phyloP scores from a whole-genome alignment of 1,284 basidiomycete genomes.

The Omphalotus olearius region DNA sequence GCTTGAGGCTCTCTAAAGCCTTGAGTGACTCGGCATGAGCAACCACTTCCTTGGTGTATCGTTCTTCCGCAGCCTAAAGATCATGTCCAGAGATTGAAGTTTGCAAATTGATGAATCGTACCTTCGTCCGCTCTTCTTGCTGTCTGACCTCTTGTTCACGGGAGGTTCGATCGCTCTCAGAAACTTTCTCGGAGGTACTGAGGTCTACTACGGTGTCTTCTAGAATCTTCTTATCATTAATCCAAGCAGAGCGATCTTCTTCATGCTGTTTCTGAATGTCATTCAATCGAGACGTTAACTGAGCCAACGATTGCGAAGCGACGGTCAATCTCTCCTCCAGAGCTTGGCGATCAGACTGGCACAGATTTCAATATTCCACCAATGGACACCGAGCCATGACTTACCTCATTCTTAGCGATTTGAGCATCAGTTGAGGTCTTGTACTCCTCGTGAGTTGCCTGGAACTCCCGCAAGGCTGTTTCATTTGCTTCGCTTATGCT shows the following conservation, averaged over 20 bases:
- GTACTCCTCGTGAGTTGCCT: conserved; percentile 76
- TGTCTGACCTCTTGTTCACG: conserved; percentile 62
- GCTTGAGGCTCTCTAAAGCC: conserved; percentile 58
- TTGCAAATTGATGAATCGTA: conserved; percentile 21
- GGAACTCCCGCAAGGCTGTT: conserved; percentile 66
- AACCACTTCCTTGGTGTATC: conserved; percentile 77
- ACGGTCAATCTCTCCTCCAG: conserved; percentile 60
- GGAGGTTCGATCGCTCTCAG: conserved; percentile 56
- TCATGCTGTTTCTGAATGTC: conserved; percentile 66
- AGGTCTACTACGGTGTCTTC: conserved; percentile 77
- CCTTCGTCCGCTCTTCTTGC: conserved; percentile 71
- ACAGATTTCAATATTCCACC: neutral
- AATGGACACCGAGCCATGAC: conserved; percentile 14
- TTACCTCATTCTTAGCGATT: conserved; percentile 63
- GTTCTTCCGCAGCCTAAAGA: conserved; percentile 69
- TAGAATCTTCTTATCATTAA: conserved; percentile 73
- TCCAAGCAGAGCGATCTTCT: conserved; percentile 62
- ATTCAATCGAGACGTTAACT: conserved; percentile 45
- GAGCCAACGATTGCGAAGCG: conserved; percentile 53
- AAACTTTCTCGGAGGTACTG: conserved; percentile 61
- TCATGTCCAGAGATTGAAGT: neutral
- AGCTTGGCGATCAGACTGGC: conserved; percentile 62
- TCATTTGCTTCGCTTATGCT: conserved; percentile 82
- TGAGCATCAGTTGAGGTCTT: conserved; percentile 64
- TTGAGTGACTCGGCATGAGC: conserved; percentile 83